Conservation (phyloP, 2,329 filamentous ascomycete genomes). For the Cercospora brassicicola region DNA sequence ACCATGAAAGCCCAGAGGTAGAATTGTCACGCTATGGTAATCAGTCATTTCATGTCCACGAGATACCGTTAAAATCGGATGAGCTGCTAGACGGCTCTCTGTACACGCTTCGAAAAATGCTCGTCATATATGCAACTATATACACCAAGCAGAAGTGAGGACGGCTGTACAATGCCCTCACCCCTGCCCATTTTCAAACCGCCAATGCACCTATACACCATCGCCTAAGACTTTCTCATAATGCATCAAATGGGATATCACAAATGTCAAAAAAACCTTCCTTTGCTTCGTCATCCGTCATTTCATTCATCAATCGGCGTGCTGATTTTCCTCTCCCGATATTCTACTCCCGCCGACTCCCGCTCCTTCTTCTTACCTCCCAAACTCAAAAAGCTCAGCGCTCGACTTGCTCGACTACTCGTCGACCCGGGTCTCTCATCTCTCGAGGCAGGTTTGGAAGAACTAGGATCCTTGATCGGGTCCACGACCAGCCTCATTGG, state of each 20-base stretch:
- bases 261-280: slow-evolving; percentile 2
- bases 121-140: slow-evolving; percentile 1
- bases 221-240: not conserved
- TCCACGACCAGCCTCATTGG: slow-evolving; percentile 52
- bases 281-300: not conserved
- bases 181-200: not conserved
- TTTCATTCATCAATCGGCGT: slow-evolving; percentile 1
- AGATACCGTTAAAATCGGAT: too few species aligned
- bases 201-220: not conserved
- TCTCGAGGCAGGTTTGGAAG: slow-evolving; percentile 8
- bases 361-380: slow-evolving; percentile 30
- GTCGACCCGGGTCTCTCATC: slow-evolving; percentile 26
- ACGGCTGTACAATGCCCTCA: slow-evolving; percentile 3
- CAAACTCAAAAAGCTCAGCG: slow-evolving; percentile 36
- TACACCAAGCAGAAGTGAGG: not conserved
- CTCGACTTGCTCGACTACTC: slow-evolving; percentile 35
- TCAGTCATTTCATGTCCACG: too few species aligned
- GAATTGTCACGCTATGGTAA: too few species aligned
- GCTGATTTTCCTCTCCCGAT: slow-evolving; percentile 28
- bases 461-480: slow-evolving; percentile 33
- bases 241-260: slow-evolving; percentile 3
- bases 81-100: too few species aligned
- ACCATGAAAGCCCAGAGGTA: too few species aligned
- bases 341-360: slow-evolving; percentile 28
- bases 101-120: not conserved